These are phyloP conservation scores for Violaceomyces palustris DNA, from an alignment of 1,284 basidiomycete genomes.

Conservation along the genomic window DNA sequence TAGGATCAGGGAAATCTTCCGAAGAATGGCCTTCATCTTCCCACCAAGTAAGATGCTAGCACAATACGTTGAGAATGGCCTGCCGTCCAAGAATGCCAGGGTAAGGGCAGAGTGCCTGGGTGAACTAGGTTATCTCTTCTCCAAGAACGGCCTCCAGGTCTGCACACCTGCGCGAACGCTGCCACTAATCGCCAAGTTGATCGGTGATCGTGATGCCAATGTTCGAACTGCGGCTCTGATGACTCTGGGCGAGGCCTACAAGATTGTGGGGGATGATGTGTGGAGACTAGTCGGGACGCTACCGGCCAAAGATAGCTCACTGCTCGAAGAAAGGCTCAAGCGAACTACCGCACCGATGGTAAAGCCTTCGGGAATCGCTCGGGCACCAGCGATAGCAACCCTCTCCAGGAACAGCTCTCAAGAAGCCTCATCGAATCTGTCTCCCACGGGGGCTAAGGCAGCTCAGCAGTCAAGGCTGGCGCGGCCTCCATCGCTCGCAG, in stretches of 20 bases:
- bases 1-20: conserved; percentile 57
- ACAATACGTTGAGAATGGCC: conserved; percentile 57
- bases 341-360: conserved; percentile 60
- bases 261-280: conserved; percentile 75
- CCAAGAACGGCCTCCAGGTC: conserved; percentile 74
- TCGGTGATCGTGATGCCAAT: conserved; percentile 79
- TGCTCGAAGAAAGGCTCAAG: conserved; percentile 81
- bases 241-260: conserved; percentile 76
- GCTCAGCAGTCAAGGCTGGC: no score
- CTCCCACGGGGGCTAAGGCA: no score
- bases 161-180: conserved; percentile 70
- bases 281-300: conserved; percentile 73
- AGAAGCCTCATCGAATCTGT: no score
- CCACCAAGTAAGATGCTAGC: conserved; percentile 86
- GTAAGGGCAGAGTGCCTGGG: conserved; percentile 78
- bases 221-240: conserved; percentile 78
- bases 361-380: conserved; percentile 4
- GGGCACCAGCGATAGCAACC: no score
- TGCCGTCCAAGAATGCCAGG: conserved; percentile 83
- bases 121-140: conserved; percentile 71
- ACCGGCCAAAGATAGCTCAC: conserved; percentile 79
- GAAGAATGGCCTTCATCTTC: conserved; percentile 56
- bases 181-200: conserved; percentile 70
- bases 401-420: no score
- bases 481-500: no score